Evolutionary conservation across 306 rosid genomes (phyloP), one percentile per base, ranked within the genome.

Genomic region (Prunus mongolica): DNA sequence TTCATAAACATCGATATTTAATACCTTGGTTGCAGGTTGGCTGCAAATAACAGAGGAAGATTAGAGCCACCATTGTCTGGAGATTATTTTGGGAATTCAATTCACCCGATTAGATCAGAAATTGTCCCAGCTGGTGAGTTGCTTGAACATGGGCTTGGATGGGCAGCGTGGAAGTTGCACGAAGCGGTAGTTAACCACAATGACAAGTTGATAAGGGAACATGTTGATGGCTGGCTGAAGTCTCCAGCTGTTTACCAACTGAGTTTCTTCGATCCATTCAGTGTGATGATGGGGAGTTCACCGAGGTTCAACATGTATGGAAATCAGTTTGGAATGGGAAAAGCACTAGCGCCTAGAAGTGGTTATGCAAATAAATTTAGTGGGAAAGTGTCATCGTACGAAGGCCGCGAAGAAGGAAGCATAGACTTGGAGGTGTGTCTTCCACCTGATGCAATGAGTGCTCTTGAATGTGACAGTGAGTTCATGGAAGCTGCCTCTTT

Each of bases 271-370:
- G 88, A 84, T 27, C 82, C 75, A 0, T 8, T 16, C 12, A 58
- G 66, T 19, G 80, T 93, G 57, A n/a, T 83, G 78, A 78, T 91
- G 79, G 75, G 85, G 15, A 88, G 95, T 50, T 86, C 94, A 4
- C 91, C 93, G 0, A 84, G 91, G 44, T 93, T 93, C 69, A 77
- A 87, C 32, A 74, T 82, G 87, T 89, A 86, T 65, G 91, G 90
- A 19, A 85, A 78, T 41, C 87, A 90, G 25, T 90, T 93, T 62
- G 98, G 96, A 63, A 85, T 91, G 96, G 98, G 96, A 5, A 89
- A 88, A 75, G 88, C 88, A 0, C 34, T 89, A 70, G 85, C 85
- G 2, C 73, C 82, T 28, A 67, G 79, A 2, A 85, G 93, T 49
- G 95, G 98, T 0, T 85, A 85, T 52, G 89, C 82, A 0, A 49